Conservation (phyloP, 2,329 filamentous ascomycete genomes). For the Penicillium psychrosexuale region DNA sequence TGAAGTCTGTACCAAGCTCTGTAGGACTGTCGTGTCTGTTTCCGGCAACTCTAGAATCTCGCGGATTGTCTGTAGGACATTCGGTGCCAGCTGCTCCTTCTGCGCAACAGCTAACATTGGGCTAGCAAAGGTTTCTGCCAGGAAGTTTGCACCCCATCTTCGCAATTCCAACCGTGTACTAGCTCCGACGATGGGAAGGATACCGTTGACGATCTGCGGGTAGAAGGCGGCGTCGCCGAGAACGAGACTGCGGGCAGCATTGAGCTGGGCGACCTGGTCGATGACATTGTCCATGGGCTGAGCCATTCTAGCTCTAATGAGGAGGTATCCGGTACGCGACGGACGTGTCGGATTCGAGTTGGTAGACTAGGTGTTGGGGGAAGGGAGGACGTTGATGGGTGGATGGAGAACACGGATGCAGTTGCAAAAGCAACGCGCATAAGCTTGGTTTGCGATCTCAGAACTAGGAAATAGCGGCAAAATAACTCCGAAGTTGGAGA, state of each 20-base stretch:
- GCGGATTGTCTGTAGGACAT: conserved; percentile 73
- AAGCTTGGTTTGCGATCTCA: background rate
- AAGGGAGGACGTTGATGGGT: conserved; percentile 4
- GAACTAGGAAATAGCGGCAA: background rate
- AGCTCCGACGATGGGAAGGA: conserved; percentile 84
- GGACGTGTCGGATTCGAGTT: background rate
- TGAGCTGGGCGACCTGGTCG: conserved; percentile 81
- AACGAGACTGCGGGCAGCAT: conserved; percentile 85
- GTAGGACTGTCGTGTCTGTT: conserved; percentile 76
- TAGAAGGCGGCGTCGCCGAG: conserved; percentile 85
- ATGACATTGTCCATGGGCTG: conserved; percentile 57
- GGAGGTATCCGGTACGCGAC: conserved; percentile 7
- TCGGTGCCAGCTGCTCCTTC: conserved; percentile 75
- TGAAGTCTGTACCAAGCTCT: conserved; percentile 80
- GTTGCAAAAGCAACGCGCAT: conserved; percentile 13
- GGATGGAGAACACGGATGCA: conserved; percentile 7
- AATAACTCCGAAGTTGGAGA: background rate
- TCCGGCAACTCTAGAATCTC: conserved; percentile 66
- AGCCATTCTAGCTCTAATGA: conserved; percentile 49
- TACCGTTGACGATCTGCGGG: conserved; percentile 83
- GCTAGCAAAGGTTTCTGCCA: conserved; percentile 92
- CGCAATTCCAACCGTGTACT: conserved; percentile 74
- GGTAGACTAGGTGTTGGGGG: background rate
- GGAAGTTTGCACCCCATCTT: conserved; percentile 93
- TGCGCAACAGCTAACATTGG: conserved; percentile 73